phyloP scores from a whole-genome alignment of 495 filamentous ascomycete species.

The Jackrogersella minutella region DNA sequence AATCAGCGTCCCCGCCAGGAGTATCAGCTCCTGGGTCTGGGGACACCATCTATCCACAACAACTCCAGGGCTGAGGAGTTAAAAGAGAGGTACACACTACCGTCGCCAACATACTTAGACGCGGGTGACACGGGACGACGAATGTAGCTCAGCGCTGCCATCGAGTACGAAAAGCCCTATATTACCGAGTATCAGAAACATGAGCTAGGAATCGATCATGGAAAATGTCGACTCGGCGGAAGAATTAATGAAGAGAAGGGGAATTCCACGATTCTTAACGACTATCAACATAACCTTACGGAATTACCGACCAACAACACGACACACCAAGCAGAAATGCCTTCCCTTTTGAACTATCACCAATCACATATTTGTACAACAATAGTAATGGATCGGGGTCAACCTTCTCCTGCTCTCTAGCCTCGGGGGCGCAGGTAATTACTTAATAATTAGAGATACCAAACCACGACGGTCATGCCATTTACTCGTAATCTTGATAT shows the following conservation, averaged over 20 bases:
- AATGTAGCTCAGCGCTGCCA: background rate
- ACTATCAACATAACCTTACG: slow-evolving; percentile 20
- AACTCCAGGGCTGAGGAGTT: slow-evolving; percentile 46
- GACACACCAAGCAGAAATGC: slow-evolving; percentile 15
- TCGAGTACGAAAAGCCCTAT: slow-evolving; percentile 9
- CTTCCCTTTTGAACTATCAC: slow-evolving; percentile 15
- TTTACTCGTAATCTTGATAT: slow-evolving; percentile 39
- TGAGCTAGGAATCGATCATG: slow-evolving; percentile 16
- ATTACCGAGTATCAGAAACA: slow-evolving; percentile 3
- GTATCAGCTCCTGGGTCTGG: slow-evolving; percentile 61
- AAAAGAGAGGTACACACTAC: slow-evolving; percentile 6
- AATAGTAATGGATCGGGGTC: slow-evolving; percentile 33
- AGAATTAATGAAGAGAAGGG: slow-evolving; percentile 23
- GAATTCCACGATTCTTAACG: slow-evolving; percentile 12
- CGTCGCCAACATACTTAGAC: slow-evolving; percentile 11
- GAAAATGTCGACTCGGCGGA: slow-evolving; percentile 16
- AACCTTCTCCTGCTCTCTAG: slow-evolving; percentile 15
- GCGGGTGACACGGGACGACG: slow-evolving; percentile 4
- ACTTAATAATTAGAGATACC: slow-evolving; percentile 49
- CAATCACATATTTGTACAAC: slow-evolving; percentile 38
- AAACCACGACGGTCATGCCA: slow-evolving; percentile 42
- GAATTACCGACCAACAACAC: slow-evolving; percentile 24
- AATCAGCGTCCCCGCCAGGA: slow-evolving; percentile 62
- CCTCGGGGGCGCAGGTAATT: slow-evolving; percentile 33
- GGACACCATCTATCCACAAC: slow-evolving; percentile 57